phyloP scores from a whole-genome alignment of 2,329 filamentous ascomycete genomes.

The Pseudogymnoascus verrucosus region DNA sequence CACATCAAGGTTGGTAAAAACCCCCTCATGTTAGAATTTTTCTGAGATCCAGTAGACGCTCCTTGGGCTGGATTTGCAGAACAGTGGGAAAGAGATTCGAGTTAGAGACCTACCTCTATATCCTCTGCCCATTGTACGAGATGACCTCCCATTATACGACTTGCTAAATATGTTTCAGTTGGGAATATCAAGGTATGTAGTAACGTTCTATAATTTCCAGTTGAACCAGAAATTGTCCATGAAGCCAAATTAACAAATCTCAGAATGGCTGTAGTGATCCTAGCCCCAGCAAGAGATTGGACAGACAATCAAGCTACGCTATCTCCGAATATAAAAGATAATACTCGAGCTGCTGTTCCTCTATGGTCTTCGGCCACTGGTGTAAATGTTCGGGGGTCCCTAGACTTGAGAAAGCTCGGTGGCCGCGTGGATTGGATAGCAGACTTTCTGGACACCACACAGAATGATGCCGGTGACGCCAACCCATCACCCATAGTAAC shows the following conservation, averaged over 20 bases:
- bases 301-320: conserved; percentile 10
- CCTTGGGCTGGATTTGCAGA: conserved; percentile 17
- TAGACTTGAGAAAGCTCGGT: background rate
- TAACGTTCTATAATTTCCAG: background rate
- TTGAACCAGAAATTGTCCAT: background rate
- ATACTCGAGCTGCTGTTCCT: background rate
- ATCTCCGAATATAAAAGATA: background rate
- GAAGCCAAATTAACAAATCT: background rate
- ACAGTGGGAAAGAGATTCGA: conserved; percentile 8
- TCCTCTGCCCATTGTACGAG: conserved; percentile 23
- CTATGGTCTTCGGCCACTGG: background rate
- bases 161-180: conserved; percentile 24
- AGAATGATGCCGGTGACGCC: background rate
- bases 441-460: conserved; percentile 17
- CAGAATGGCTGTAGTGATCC: conserved; percentile 23
- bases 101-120: conserved; percentile 24
- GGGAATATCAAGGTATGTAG: conserved; percentile 22
- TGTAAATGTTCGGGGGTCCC: background rate
- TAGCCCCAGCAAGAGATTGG: conserved; percentile 8
- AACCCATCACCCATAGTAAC: background rate
- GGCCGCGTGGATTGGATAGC: conserved; percentile 13
- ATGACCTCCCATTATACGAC: conserved; percentile 22
- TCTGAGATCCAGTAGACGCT: conserved; percentile 16
- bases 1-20: conserved; percentile 20
- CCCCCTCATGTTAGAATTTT: background rate